Base-by-base conservation (phyloP, 129 eudicot genomes). In the Arctium minus region DNA sequence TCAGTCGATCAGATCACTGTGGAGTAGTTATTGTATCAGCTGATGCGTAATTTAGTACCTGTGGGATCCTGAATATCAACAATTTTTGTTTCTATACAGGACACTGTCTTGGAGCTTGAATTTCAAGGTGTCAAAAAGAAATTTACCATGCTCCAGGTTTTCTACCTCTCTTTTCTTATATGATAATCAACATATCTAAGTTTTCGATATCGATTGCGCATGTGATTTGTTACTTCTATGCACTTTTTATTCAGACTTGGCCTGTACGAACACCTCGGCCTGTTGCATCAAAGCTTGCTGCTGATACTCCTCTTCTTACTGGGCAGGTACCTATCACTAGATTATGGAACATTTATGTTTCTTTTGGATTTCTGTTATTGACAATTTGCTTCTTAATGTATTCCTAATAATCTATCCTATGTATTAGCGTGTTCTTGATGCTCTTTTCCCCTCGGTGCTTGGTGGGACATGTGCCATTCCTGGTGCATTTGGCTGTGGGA, bases 401-500 rank as follows among this genome's bases (percentile, higher is more conserved):
- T 50, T 42, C 75, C 88, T 88, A 87, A 84, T 84, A 35, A 39
- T 78, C 22, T 79, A 68, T 48, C 4, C 22, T 42, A 38, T 80
- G 32, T 85, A 44, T 31, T 82, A 96, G 99, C 99, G 99, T 92
- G 99, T 96, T 80, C 99, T 96, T 86, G 99, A 96, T 91, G 99
- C 99, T 75, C 94, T 96, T 83, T 96, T 96, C 89, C 99, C 99
- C 81, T 96, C 99, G 13, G 99, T 96, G 76, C 99, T 96, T 85
- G 99, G 99, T 81, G 99, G 99, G 78, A 96, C 99, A 72, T 96
- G 99, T 88, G 99, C 99, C 85, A 96, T 96, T 80, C 99, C 99
- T 74, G 99, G 99, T 86, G 99, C 99, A 6, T 96, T 96, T 90
- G 99, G 99, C 62, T 96, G 99, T 89, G 99, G 99, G 12, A 96